phyloP scores from a whole-genome alignment of 805 yeast genomes.

The Candida railenensis region DNA sequence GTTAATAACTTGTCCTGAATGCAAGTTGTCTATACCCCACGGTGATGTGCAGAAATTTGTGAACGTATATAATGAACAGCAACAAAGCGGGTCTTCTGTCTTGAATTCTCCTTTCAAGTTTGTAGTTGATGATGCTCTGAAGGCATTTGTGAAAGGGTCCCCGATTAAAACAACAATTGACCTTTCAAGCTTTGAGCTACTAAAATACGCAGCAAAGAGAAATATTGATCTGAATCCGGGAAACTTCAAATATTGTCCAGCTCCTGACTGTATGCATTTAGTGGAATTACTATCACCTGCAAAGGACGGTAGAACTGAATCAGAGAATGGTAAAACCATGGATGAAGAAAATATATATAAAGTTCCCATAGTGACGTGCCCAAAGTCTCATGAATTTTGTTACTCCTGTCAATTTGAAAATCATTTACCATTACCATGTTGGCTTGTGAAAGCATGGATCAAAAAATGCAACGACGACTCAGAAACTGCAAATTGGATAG shows the following conservation, averaged over 20 bases:
- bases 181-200: conserved; percentile 15
- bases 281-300: conserved; percentile 30
- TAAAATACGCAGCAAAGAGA: conserved; percentile 17
- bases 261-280: conserved; percentile 70
- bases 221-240: conserved; percentile 8
- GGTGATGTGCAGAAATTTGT: conserved; percentile 26
- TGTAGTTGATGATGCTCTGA: not conserved
- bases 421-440: conserved; percentile 86
- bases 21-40: conserved; percentile 44
- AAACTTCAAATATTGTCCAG: conserved; percentile 74
- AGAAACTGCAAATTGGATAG: conserved; percentile 85
- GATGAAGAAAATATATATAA: conserved; percentile 10
- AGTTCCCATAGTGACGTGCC: conserved; percentile 72
- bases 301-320: not conserved
- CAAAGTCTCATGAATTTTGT: conserved; percentile 70
- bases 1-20: conserved; percentile 60
- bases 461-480: conserved; percentile 81
- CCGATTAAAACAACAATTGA: conserved; percentile 13
- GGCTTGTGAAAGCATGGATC: conserved; percentile 67
- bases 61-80: not conserved
- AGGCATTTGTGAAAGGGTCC: not conserved
- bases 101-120: not conserved
- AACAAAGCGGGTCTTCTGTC: not conserved
- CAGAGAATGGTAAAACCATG: not conserved
- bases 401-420: conserved; percentile 70